These are phyloP conservation scores for Zygosaccharomyces pseudorouxii DNA, from an alignment of 805 yeast genomes.

Conservation along the genomic window DNA sequence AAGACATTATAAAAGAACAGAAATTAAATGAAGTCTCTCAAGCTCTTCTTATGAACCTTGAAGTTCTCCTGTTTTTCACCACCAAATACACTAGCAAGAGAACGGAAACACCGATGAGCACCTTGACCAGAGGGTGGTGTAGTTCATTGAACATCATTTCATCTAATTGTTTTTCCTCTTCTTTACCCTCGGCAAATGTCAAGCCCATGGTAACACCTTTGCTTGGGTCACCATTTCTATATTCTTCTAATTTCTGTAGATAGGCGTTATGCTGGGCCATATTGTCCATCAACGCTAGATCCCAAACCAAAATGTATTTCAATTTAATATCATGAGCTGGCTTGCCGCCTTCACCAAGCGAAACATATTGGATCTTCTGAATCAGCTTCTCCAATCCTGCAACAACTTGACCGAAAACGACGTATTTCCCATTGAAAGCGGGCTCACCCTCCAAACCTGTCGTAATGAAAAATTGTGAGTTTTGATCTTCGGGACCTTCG, in stretches of 20 bases:
- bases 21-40: not conserved
- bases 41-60: constrained; percentile 2
- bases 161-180: constrained; percentile 19
- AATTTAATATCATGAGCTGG: constrained; percentile 46
- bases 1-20: not conserved
- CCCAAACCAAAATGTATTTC: constrained; percentile 32
- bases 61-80: constrained; percentile 11
- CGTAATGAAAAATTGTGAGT: constrained; percentile 68
- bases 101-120: constrained; percentile 15
- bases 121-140: constrained; percentile 23
- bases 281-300: constrained; percentile 19
- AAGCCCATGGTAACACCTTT: constrained; percentile 25
- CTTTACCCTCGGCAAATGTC: constrained; percentile 5
- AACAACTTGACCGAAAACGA: constrained; percentile 73
- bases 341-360: constrained; percentile 35
- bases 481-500: constrained; percentile 62
- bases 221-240: constrained; percentile 26
- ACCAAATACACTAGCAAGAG: constrained; percentile 16
- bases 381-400: constrained; percentile 60
- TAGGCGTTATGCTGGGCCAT: constrained; percentile 24
- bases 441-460: constrained; percentile 42
- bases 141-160: constrained; percentile 17
- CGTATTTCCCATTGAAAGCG: constrained; percentile 59
- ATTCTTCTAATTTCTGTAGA: constrained; percentile 22
- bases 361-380: constrained; percentile 52